phyloP scores from a whole-genome alignment of 441 rosid species.

The Oxalis stricta region DNA sequence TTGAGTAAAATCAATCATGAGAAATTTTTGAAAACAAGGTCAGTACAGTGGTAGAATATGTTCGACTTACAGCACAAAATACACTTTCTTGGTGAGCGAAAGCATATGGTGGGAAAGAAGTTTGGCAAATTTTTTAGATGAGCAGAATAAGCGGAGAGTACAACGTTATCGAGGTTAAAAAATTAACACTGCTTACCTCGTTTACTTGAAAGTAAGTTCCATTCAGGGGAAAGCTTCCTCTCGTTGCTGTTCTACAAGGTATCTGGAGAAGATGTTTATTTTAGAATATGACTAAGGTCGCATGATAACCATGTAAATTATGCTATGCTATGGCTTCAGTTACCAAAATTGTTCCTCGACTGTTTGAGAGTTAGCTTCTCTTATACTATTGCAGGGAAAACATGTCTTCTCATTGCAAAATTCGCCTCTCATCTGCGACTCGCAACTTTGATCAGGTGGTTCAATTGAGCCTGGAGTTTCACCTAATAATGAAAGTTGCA shows the following conservation, averaged over 20 bases:
- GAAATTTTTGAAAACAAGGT: constrained; percentile 4
- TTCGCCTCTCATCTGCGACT: constrained; percentile 27
- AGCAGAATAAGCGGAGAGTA: no score
- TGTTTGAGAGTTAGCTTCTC: constrained; percentile 58
- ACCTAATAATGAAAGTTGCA: constrained; percentile 26
- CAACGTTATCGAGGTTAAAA: no score
- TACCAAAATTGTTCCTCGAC: constrained; percentile 88
- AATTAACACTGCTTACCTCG: constrained; percentile 35
- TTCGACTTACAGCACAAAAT: no score
- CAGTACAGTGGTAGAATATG: no score
- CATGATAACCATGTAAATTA: constrained; percentile 4
- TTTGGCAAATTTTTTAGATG: no score
- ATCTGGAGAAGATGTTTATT: constrained; percentile 33
- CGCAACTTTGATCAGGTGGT: constrained; percentile 43
- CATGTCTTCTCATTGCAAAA: constrained; percentile 61
- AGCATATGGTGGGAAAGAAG: no score
- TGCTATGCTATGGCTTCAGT: constrained; percentile 13
- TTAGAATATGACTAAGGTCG: constrained; percentile 12
- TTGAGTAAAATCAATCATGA: constrained; percentile 4
- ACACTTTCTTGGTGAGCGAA: no score
- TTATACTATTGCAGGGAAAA: constrained; percentile 53
- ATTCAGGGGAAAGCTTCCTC: constrained; percentile 93
- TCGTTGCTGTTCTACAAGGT: constrained; percentile 94
- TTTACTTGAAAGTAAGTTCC: constrained; percentile 97
- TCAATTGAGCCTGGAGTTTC: constrained; percentile 69